phyloP scores from a whole-genome alignment of 805 yeast species.

The Teunomyces stri region DNA sequence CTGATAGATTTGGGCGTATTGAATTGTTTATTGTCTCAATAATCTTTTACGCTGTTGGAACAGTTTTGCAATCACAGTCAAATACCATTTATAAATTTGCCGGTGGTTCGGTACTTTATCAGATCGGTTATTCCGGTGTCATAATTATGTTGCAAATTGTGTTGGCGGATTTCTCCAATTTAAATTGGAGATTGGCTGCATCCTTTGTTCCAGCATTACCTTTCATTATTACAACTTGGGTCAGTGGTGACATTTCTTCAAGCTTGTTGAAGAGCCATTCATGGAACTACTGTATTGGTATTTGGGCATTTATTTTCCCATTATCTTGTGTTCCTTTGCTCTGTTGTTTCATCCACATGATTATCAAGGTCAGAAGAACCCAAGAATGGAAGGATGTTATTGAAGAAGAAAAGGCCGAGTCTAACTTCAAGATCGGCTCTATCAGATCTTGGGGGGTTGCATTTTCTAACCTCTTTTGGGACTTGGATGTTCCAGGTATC shows the following conservation, averaged over 20 bases:
- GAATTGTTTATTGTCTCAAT: constrained; percentile 49
- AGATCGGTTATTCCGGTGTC: constrained; percentile 60
- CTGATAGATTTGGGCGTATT: constrained; percentile 67
- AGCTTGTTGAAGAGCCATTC: constrained; percentile 48
- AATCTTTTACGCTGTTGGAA: constrained; percentile 59
- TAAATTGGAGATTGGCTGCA: constrained; percentile 68
- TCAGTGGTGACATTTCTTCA: constrained; percentile 56
- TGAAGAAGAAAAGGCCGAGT: constrained; percentile 30
- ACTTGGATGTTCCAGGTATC: constrained; percentile 63
- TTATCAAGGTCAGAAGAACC: constrained; percentile 48
- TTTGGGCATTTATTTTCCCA: constrained; percentile 80
- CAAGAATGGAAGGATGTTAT: constrained; percentile 47
- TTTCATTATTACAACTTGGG: constrained; percentile 76
- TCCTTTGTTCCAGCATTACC: constrained; percentile 71
- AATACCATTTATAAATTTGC: constrained; percentile 55
- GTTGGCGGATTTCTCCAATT: constrained; percentile 62
- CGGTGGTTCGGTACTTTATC: constrained; percentile 57
- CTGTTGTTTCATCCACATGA: constrained; percentile 54
- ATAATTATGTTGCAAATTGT: constrained; percentile 55
- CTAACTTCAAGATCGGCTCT: constrained; percentile 14
- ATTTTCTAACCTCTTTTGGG: constrained; percentile 54
- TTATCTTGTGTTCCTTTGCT: constrained; percentile 60
- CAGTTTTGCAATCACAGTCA: constrained; percentile 62
- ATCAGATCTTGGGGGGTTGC: constrained; percentile 25
- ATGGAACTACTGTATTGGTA: constrained; percentile 65